Conservation (phyloP, 1,284 basidiomycete genomes). For the Apiotrichum porosum region DNA sequence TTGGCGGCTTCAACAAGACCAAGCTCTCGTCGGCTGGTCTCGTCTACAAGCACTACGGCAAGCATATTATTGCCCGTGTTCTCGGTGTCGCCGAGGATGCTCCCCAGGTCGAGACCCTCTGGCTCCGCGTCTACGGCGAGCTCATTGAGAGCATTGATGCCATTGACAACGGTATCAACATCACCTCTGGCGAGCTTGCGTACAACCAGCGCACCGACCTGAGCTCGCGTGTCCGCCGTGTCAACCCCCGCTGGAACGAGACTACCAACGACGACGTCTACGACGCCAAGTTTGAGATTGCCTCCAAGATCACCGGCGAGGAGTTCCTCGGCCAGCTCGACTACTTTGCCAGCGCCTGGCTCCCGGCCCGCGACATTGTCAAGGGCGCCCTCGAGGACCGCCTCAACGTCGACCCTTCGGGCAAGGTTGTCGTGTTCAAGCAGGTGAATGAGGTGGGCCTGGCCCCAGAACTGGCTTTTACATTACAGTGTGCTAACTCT, state of each 20-base stretch:
- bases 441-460: conserved; percentile 53
- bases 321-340: conserved; percentile 80
- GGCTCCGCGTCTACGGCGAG: conserved; percentile 83
- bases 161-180: conserved; percentile 89
- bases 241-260: conserved; percentile 93
- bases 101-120: conserved; percentile 65
- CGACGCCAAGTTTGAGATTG: conserved; percentile 70
- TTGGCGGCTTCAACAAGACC: conserved; percentile 59
- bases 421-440: conserved; percentile 76
- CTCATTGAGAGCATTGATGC: conserved; percentile 92
- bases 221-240: conserved; percentile 67
- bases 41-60: conserved; percentile 96
- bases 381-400: conserved; percentile 62
- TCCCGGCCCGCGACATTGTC: conserved; percentile 85
- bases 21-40: conserved; percentile 92
- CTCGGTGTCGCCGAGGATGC: conserved; percentile 57
- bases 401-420: conserved; percentile 62
- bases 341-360: conserved; percentile 83
- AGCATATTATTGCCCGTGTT: conserved; percentile 71
- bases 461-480: too few relatives aligned
- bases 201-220: conserved; percentile 78
- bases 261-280: conserved; percentile 57
- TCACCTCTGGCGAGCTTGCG: conserved; percentile 57
- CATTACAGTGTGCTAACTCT: neutral
- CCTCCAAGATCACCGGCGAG: conserved; percentile 74